Conservation (phyloP, 2,329 filamentous ascomycete genomes). For the Metarhizium anisopliae region DNA sequence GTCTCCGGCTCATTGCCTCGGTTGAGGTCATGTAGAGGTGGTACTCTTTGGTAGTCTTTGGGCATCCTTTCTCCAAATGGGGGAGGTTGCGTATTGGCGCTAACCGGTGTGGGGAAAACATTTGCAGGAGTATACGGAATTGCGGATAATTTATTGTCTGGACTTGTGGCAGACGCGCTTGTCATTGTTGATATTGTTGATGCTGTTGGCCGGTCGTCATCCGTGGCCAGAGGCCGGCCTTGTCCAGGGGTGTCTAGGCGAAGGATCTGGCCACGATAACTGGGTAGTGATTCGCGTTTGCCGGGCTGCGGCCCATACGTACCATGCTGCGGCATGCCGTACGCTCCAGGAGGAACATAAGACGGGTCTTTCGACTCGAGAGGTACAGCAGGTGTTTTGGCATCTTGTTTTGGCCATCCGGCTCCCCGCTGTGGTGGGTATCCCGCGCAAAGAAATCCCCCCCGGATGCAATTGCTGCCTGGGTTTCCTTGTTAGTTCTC, state of each 20-base stretch:
- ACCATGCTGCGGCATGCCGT: conserved; percentile 47
- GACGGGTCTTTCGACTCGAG: conserved; percentile 75
- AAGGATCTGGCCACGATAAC: conserved; percentile 52
- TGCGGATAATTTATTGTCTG: conserved; percentile 54
- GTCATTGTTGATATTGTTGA: conserved; percentile 51
- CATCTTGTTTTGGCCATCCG: conserved; percentile 67
- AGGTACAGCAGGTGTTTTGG: conserved; percentile 58
- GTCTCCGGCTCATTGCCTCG: conserved; percentile 44
- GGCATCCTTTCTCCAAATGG: conserved; percentile 39
- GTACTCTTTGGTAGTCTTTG: conserved; percentile 53
- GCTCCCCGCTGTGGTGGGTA: conserved; percentile 73
- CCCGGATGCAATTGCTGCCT: conserved; percentile 86
- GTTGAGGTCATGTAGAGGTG: conserved; percentile 50
- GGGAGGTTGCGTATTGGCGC: conserved; percentile 39
- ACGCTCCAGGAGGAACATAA: conserved; percentile 53
- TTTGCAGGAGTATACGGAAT: conserved; percentile 46
- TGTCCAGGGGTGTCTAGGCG: conserved; percentile 53
- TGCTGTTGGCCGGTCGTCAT: conserved; percentile 51
- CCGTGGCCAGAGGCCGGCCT: conserved; percentile 41
- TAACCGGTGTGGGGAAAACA: conserved; percentile 54
- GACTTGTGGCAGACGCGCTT: conserved; percentile 48
- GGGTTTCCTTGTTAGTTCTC: background rate
- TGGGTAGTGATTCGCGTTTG: conserved; percentile 49
- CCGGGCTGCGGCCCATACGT: conserved; percentile 26
- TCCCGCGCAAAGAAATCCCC: conserved; percentile 83